Evolutionary conservation across 2,329 filamentous ascomycete genomes (phyloP).

Genomic region (Alternaria triticina): DNA sequence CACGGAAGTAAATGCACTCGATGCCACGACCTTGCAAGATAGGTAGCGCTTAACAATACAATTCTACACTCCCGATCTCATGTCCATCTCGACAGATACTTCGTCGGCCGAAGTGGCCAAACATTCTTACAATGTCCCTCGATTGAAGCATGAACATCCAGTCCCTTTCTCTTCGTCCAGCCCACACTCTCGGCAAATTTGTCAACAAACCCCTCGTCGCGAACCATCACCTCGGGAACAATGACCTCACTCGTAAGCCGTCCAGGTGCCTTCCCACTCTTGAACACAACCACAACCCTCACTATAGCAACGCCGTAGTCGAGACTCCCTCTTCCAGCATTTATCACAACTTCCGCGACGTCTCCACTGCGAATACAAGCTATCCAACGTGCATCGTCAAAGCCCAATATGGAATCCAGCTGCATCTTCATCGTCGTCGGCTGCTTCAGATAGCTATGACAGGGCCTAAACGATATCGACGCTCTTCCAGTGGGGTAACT

Average conservation of each 20-base stretch:
- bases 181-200: not conserved
- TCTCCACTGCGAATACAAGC: not conserved
- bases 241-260: not conserved
- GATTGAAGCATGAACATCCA: not conserved
- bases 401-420: not conserved
- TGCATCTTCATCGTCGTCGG: not conserved
- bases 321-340: not conserved
- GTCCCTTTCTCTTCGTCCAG: not conserved
- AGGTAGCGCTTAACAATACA: not conserved
- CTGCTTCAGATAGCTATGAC: not conserved
- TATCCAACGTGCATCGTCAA: not conserved
- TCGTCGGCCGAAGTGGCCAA: not conserved
- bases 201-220: not conserved
- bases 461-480: not conserved
- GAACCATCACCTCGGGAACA: not conserved
- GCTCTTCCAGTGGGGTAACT: not conserved
- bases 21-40: not conserved
- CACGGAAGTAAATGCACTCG: not conserved
- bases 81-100: not conserved
- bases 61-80: not conserved
- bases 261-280: not conserved
- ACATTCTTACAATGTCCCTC: not conserved
- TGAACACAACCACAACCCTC: not conserved
- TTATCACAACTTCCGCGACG: not conserved
- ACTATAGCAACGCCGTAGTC: not conserved